Evolutionary conservation across 768 basidiomycete species (phyloP).

Genomic region (Russula compacta): DNA sequence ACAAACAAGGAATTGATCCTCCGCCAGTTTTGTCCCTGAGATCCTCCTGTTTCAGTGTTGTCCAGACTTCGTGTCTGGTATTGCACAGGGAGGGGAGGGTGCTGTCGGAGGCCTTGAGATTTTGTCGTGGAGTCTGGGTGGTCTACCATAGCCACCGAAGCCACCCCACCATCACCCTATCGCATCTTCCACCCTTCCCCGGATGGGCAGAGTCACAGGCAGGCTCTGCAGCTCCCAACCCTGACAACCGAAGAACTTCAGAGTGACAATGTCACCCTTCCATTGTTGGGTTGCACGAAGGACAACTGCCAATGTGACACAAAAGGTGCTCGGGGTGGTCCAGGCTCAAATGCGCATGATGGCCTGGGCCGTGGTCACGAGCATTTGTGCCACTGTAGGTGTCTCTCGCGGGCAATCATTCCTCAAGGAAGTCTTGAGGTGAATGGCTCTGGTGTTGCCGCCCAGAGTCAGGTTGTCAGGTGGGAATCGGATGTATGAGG

Average conservation of each 20-base stretch:
- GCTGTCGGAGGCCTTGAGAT: conserved; percentile 15
- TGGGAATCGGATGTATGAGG: conserved; percentile 19
- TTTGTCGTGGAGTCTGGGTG: conserved; percentile 16
- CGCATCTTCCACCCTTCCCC: conserved; percentile 11
- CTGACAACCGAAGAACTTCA: neutral
- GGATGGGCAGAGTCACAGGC: conserved; percentile 12
- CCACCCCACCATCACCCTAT: conserved; percentile 5
- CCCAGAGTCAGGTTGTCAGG: neutral
- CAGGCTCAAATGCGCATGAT: neutral
- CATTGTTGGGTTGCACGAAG: neutral
- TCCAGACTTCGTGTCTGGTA: conserved; percentile 22
- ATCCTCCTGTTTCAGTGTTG: conserved; percentile 32
- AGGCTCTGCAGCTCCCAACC: conserved; percentile 5
- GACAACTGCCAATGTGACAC: neutral
- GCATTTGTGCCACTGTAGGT: neutral
- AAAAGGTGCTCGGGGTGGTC: too few relatives aligned
- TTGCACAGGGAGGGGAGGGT: conserved; percentile 12
- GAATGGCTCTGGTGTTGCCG: neutral
- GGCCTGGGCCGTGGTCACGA: neutral
- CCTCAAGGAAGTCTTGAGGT: neutral
- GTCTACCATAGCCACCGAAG: neutral
- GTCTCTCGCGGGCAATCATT: neutral
- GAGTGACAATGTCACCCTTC: neutral
- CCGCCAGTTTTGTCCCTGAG: conserved; percentile 32
- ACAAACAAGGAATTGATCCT: conserved; percentile 53